Percentiles rank a stretch among this genome's conserved stretches.
Conservation (phyloP, 495 filamentous ascomycete genomes). For the Ascobolus immersus region DNA sequence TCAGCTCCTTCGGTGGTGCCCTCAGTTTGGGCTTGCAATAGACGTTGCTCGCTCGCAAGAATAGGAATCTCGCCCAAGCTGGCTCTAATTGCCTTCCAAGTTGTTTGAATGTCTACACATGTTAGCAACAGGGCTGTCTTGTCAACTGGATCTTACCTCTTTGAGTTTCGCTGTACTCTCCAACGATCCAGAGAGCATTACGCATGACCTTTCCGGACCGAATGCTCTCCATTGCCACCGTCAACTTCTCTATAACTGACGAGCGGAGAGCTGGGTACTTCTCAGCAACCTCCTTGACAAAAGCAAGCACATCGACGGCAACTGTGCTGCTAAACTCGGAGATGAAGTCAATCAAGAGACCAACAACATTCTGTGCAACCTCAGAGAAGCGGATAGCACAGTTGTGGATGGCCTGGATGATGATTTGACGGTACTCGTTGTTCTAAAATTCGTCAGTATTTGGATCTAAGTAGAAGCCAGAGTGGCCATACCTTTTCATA, state of each 20-base stretch:
- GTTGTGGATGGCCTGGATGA: slow-evolving; percentile 92
- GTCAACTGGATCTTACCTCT: no score
- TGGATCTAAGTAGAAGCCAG: neutral
- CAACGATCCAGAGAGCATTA: slow-evolving; percentile 89
- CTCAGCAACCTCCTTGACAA: slow-evolving; percentile 97
- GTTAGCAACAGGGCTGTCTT: no score
- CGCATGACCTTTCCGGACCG: slow-evolving; percentile 93
- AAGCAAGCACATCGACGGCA: slow-evolving; percentile 90
- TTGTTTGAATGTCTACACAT: slow-evolving; percentile 86
- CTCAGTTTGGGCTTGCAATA: slow-evolving; percentile 58
- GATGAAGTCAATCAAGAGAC: slow-evolving; percentile 97
- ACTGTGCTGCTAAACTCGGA: slow-evolving; percentile 93
- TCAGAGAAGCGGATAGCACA: slow-evolving; percentile 98
- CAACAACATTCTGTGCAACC: slow-evolving; percentile 88
- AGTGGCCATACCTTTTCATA: slow-evolving; percentile 51
- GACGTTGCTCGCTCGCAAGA: slow-evolving; percentile 74
- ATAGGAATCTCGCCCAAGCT: slow-evolving; percentile 96
- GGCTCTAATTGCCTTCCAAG: slow-evolving; percentile 85
- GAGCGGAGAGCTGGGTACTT: slow-evolving; percentile 78
- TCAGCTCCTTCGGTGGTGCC: slow-evolving; percentile 29
- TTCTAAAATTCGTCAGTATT: slow-evolving; percentile 29
- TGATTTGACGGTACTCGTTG: slow-evolving; percentile 78
- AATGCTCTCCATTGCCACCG: slow-evolving; percentile 77
- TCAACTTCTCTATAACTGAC: slow-evolving; percentile 66
- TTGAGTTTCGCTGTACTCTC: slow-evolving; percentile 85